Evolutionary conservation across 352 stramenopile species (phyloP), one percentile per base, ranked within the genome.

Genomic region (Ophiocytium majus): DNA sequence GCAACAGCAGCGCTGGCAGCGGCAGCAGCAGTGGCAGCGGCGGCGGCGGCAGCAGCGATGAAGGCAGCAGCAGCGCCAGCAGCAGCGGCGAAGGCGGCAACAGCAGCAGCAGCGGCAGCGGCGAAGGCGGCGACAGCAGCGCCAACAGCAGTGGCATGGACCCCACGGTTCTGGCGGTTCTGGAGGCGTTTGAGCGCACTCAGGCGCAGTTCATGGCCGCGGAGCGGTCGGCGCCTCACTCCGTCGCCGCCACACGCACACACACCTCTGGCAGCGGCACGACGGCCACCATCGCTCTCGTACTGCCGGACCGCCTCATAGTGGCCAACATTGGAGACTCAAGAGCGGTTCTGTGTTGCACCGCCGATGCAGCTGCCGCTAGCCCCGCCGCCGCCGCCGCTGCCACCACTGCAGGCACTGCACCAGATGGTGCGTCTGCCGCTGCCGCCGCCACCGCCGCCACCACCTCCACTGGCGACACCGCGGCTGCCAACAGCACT

Each of bases 241-340:
- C n/a, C n/a, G n/a, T n/a, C n/a, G n/a, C n/a, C n/a, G n/a, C n/a
- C n/a, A n/a, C n/a, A n/a, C n/a, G n/a, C n/a, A n/a, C n/a, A n/a
- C n/a, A n/a, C n/a, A 80, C 82, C 0, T 85, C 90, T 50, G 91
- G 93, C 75, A 95, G 92, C 0, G 94, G 94, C 0, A 95, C 92
- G 32, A 97, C 94, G 0, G 81, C 95, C 9, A 95, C 93, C 0
- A 76, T 96, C 1, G 89, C 93, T 37, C 75, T 96, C 31, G 84
- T 94, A 76, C 94, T 94, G 71, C 86, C 89, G 74, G 79, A 91
- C 28, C 85, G 78, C 50, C 71, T 94, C 10, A 49, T 88, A 9
- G 75, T 90, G 33, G 93, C 92, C 10, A 95, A 96, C 76, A 92
- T 97, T 1, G 93, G 93, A 1, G 93, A 97, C 83, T 96, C 93